These are phyloP conservation scores for Persicaria maculosa DNA, from an alignment of 148 eudicot genomes.

Conservation along the genomic window DNA sequence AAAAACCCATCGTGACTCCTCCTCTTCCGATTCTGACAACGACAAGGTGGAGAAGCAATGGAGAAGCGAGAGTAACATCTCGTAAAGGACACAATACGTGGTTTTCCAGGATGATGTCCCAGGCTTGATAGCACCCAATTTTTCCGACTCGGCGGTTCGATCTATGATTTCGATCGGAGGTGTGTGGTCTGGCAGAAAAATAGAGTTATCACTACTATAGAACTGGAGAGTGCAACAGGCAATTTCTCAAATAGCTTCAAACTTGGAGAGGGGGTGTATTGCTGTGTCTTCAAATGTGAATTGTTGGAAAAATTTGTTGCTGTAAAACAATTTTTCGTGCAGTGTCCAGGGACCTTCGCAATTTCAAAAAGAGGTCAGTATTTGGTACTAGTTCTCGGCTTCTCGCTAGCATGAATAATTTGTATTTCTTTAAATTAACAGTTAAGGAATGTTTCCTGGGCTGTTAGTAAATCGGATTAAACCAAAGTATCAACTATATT, in stretches of 20 bases:
- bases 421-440: background rate
- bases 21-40: too few species aligned
- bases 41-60: constrained; percentile 42
- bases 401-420: background rate
- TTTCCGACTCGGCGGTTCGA: too few species aligned
- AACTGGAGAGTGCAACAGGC: constrained; percentile 75
- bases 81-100: constrained; percentile 18
- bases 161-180: too few species aligned
- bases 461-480: background rate
- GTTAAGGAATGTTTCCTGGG: background rate
- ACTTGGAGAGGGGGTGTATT: constrained; percentile 50
- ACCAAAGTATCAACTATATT: background rate
- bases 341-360: constrained; percentile 51
- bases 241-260: constrained; percentile 74
- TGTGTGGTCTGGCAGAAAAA: too few species aligned
- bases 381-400: background rate
- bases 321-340: constrained; percentile 51
- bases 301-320: constrained; percentile 55
- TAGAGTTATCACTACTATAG: constrained; percentile 49
- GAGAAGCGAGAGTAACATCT: constrained; percentile 27
- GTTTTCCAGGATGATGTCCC: constrained; percentile 31
- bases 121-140: constrained; percentile 35
- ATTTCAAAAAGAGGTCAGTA: constrained; percentile 55
- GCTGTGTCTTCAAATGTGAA: constrained; percentile 75
- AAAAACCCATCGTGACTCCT: too few species aligned